Evolutionary conservation across 257 asterid species (phyloP).

Genomic region (Fraxinus pennsylvanica): DNA sequence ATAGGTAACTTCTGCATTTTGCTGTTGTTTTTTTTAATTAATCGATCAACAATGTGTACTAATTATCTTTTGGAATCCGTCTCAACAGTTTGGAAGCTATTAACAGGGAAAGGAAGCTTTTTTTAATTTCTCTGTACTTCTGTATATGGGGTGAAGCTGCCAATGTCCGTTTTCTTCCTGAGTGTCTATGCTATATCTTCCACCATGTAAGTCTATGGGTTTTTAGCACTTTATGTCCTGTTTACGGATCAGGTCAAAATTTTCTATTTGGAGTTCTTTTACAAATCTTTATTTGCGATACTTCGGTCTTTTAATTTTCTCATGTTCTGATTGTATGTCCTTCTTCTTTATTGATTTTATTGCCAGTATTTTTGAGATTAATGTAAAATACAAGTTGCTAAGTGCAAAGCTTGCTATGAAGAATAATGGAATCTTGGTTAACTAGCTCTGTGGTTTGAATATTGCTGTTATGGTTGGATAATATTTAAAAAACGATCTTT

Average conservation of each 20-base stretch:
- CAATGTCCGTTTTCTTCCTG: slow-evolving; percentile 93
- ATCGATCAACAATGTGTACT: slow-evolving; percentile 14
- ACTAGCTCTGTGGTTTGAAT: neutral
- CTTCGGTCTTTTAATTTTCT: slow-evolving; percentile 5
- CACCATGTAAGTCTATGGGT: slow-evolving; percentile 65
- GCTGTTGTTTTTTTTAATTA: slow-evolving; percentile 10
- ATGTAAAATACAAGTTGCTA: slow-evolving; percentile 1
- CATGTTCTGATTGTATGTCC: slow-evolving; percentile 22
- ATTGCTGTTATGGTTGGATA: neutral
- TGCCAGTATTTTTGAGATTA: neutral
- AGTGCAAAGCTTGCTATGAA: neutral
- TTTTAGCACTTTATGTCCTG: slow-evolving; percentile 5
- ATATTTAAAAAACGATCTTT: neutral
- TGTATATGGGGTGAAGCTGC: slow-evolving; percentile 99
- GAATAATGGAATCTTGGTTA: neutral
- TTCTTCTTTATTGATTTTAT: slow-evolving; percentile 8
- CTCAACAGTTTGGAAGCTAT: slow-evolving; percentile 82
- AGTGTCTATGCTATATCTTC: slow-evolving; percentile 93
- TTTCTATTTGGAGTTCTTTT: slow-evolving; percentile 18
- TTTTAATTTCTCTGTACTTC: slow-evolving; percentile 73
- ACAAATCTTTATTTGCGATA: slow-evolving; percentile 10
- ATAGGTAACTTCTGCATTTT: slow-evolving; percentile 55
- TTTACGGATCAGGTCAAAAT: slow-evolving; percentile 9
- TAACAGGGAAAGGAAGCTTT: slow-evolving; percentile 84
- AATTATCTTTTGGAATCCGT: slow-evolving; percentile 27